Evolutionary conservation across 805 yeast species (phyloP).

Genomic region (Myxozyma neotropica): DNA sequence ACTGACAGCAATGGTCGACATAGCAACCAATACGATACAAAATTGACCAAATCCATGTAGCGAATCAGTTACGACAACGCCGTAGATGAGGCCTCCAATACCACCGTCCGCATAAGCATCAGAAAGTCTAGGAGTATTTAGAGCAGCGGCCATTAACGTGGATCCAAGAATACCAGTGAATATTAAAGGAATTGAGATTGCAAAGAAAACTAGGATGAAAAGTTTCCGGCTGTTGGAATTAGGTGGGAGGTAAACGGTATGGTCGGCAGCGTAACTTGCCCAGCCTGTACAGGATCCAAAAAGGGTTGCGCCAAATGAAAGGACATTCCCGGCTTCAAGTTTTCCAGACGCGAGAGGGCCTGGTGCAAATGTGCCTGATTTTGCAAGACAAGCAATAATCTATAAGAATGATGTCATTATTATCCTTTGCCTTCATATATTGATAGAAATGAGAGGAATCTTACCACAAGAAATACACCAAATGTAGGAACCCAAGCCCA

Average conservation of each 20-base stretch:
- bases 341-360: slow-evolving; percentile 61
- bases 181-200: slow-evolving; percentile 67
- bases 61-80: slow-evolving; percentile 74
- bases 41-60: slow-evolving; percentile 88
- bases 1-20: slow-evolving; percentile 88
- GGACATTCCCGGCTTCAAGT: slow-evolving; percentile 72
- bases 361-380: slow-evolving; percentile 61
- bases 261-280: slow-evolving; percentile 91
- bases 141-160: slow-evolving; percentile 73
- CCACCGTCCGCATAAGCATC: slow-evolving; percentile 57
- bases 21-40: slow-evolving; percentile 83
- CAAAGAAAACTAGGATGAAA: slow-evolving; percentile 64
- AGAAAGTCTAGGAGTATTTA: slow-evolving; percentile 50
- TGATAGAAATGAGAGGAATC: not conserved
- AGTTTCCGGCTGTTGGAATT: slow-evolving; percentile 59
- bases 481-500: slow-evolving; percentile 89
- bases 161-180: slow-evolving; percentile 84
- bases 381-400: slow-evolving; percentile 67
- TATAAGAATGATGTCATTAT: not conserved
- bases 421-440: not conserved
- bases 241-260: slow-evolving; percentile 81
- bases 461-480: slow-evolving; percentile 68
- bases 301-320: slow-evolving; percentile 79
- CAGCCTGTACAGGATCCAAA: slow-evolving; percentile 93
- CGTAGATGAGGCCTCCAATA: slow-evolving; percentile 82